A percentile compares a stretch with the other conserved stretches of the same genome.
Evolutionary conservation across 139 green algal species (phyloP).

Genomic region (Picocystis salinarum): DNA sequence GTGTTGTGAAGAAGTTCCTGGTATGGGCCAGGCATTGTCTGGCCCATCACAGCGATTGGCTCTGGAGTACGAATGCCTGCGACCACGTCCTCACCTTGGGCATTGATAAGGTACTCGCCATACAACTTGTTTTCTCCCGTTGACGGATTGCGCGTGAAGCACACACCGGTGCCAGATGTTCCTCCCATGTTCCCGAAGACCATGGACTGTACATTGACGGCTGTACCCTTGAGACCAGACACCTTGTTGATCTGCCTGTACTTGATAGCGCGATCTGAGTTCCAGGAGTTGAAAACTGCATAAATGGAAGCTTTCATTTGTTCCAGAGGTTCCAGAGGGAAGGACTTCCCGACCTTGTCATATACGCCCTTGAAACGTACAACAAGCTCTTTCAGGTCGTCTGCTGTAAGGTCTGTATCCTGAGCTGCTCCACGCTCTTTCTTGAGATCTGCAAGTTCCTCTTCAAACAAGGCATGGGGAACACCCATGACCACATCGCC

Average conservation of each 20-base stretch:
- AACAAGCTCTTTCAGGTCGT: conserved; percentile 51
- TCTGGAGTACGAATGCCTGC: conserved; percentile 64
- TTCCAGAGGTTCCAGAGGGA: conserved; percentile 20
- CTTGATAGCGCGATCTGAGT: conserved; percentile 42
- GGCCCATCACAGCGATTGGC: conserved; percentile 39
- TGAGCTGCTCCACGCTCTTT: conserved; percentile 23
- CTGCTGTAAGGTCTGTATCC: conserved; percentile 54
- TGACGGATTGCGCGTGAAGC: conserved; percentile 65
- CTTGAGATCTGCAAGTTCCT: conserved; percentile 50
- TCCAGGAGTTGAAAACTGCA: conserved; percentile 27
- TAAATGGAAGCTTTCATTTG: conserved; percentile 15
- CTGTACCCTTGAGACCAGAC: conserved; percentile 57
- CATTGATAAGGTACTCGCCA: conserved; percentile 75
- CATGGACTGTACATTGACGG: conserved; percentile 78
- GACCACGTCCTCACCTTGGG: conserved; percentile 73
- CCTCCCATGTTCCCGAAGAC: conserved; percentile 68
- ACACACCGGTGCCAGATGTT: conserved; percentile 57
- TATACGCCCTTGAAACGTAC: conserved; percentile 59
- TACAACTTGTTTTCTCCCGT: conserved; percentile 52
- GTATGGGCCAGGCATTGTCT: conserved; percentile 53
- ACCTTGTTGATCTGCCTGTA: conserved; percentile 77
- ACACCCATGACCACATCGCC: conserved; percentile 63
- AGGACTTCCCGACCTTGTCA: conserved; percentile 14
- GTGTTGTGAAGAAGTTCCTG: conserved; percentile 46
- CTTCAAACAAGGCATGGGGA: conserved; percentile 55